Percentiles rank a stretch among this genome's conserved stretches.
These are phyloP conservation scores for Aspergillus kassunensis DNA, from an alignment of 495 filamentous ascomycete genomes.

Conservation along the genomic window DNA sequence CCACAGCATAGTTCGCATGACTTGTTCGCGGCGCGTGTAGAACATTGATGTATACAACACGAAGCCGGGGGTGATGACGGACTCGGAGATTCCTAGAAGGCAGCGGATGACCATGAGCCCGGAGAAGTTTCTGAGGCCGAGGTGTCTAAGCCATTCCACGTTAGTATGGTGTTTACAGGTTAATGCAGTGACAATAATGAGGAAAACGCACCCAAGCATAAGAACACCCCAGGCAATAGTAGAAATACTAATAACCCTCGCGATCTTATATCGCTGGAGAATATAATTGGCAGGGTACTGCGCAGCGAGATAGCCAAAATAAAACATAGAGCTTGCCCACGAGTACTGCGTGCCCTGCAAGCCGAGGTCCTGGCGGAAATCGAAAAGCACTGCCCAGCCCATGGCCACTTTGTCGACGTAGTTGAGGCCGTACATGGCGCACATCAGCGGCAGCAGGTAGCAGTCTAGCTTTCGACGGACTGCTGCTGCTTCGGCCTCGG, in stretches of 20 bases:
- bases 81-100: background rate
- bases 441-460: background rate
- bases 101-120: background rate
- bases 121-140: too few species aligned
- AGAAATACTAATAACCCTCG: background rate
- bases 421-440: background rate
- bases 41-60: background rate
- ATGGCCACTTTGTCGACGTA: background rate
- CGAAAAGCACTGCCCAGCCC: background rate
- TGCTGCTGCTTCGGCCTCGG: background rate
- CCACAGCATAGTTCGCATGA: background rate
- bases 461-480: background rate
- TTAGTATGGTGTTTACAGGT: too few species aligned
- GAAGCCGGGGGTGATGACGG: background rate
- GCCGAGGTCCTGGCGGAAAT: background rate
- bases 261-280: background rate
- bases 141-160: too few species aligned
- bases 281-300: background rate
- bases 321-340: background rate
- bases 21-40: background rate
- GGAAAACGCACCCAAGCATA: background rate
- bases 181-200: too few species aligned
- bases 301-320: background rate
- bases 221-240: background rate
- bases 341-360: too few species aligned